Conservation (phyloP, 83 land plant species). For the Picea abies region DNA sequence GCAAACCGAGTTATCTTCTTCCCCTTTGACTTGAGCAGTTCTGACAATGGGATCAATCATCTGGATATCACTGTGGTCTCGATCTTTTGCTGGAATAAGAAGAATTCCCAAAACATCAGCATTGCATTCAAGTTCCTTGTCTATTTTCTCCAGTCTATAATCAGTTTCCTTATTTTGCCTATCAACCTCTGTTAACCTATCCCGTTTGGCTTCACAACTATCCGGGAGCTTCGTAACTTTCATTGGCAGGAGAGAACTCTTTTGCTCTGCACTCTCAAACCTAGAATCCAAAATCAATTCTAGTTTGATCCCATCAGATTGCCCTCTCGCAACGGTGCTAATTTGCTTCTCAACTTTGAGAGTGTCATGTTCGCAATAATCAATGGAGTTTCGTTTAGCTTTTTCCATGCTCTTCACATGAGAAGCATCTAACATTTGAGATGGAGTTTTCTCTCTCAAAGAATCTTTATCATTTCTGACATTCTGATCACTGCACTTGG, state of each 20-base stretch:
- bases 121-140: neutral
- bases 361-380: neutral
- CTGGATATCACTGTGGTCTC: neutral
- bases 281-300: constrained; percentile 9
- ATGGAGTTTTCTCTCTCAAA: neutral
- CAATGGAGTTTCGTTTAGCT: too few relatives aligned
- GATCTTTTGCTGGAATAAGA: constrained; percentile 1
- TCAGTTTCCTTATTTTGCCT: neutral
- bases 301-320: constrained; percentile 8
- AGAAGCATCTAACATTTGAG: constrained; percentile 4
- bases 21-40: neutral
- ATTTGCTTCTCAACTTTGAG: neutral
- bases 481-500: neutral
- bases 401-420: neutral
- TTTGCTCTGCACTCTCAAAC: neutral
- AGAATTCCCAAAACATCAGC: neutral
- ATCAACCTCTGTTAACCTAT: neutral
- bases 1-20: neutral
- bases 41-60: neutral
- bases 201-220: neutral
- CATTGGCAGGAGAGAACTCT: neutral
- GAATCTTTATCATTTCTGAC: neutral
- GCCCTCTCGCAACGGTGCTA: neutral
- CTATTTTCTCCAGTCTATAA: too few relatives aligned
- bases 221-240: neutral